These are phyloP conservation scores for Collybiopsis confluens DNA, from an alignment of 768 basidiomycete species.

Conservation along the genomic window DNA sequence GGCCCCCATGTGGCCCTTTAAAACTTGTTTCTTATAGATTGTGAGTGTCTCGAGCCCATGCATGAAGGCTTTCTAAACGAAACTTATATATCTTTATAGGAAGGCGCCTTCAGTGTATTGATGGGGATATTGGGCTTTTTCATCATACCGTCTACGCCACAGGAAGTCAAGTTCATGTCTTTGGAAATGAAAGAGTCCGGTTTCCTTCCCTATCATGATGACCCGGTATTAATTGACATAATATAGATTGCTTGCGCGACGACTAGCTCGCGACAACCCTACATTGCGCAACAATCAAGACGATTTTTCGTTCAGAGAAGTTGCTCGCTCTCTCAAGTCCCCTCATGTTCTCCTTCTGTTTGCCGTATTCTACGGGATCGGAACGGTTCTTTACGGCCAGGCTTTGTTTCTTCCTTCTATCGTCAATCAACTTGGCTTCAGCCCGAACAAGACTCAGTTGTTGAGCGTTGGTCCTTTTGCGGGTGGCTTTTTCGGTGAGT, in stretches of 20 bases:
- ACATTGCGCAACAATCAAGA: no score
- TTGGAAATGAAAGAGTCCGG: slow-evolving; percentile 22
- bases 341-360: slow-evolving; percentile 7
- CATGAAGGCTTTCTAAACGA: not conserved
- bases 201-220: slow-evolving; percentile 9
- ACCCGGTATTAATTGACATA: not conserved
- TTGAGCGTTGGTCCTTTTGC: slow-evolving; percentile 35
- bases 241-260: no score
- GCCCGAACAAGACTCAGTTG: slow-evolving; percentile 33
- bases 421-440: slow-evolving; percentile 41
- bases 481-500: slow-evolving; percentile 22
- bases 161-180: slow-evolving; percentile 28
- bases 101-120: slow-evolving; percentile 42
- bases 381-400: slow-evolving; percentile 1
- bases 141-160: slow-evolving; percentile 32
- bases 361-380: slow-evolving; percentile 3
- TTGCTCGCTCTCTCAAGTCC: not conserved
- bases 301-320: no score
- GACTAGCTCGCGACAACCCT: no score
- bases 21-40: no score
- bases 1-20: no score
- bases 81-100: slow-evolving; percentile 24
- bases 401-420: slow-evolving; percentile 52
- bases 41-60: no score
- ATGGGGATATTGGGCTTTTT: slow-evolving; percentile 36